These are phyloP conservation scores for Nepenthes alata DNA, from an alignment of 179 eudicot species.

Conservation along the genomic window DNA sequence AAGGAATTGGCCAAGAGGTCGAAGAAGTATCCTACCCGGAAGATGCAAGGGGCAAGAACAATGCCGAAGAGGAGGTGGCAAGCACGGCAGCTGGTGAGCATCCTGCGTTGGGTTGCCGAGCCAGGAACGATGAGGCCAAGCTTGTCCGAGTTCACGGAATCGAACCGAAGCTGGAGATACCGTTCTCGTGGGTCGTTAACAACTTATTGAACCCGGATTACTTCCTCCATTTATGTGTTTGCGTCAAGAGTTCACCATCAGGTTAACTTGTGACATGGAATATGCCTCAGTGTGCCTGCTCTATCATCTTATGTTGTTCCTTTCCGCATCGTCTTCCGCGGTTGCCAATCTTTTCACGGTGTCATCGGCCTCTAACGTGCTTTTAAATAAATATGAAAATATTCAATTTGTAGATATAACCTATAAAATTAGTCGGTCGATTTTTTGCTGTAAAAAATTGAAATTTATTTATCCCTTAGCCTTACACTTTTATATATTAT, in stretches of 20 bases:
- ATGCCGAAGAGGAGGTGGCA: slow-evolving; percentile 25
- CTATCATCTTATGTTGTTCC: too few relatives aligned
- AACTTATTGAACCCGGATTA: slow-evolving; percentile 87
- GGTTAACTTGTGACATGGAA: background rate
- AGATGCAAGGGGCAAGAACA: slow-evolving; percentile 20
- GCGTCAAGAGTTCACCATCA: slow-evolving; percentile 32
- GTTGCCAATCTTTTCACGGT: too few relatives aligned
- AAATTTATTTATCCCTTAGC: too few relatives aligned
- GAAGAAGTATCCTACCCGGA: slow-evolving; percentile 20
- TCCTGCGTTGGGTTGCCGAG: slow-evolving; percentile 9
- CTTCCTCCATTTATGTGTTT: slow-evolving; percentile 76
- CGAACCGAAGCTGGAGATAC: slow-evolving; percentile 60
- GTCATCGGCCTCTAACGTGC: too few relatives aligned
- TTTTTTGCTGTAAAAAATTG: too few relatives aligned
- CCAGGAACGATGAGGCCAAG: slow-evolving; percentile 36
- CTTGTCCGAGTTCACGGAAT: slow-evolving; percentile 81
- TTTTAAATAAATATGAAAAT: too few relatives aligned
- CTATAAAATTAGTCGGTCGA: too few relatives aligned
- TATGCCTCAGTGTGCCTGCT: too few relatives aligned
- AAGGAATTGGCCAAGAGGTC: slow-evolving; percentile 14
- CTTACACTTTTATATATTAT: too few relatives aligned
- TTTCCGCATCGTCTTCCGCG: too few relatives aligned
- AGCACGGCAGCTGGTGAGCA: slow-evolving; percentile 16
- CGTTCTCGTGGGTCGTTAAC: slow-evolving; percentile 85
- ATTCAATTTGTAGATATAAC: too few relatives aligned